Conservation (phyloP, 2,329 filamentous ascomycete genomes). For the Penicillium sp. region DNA sequence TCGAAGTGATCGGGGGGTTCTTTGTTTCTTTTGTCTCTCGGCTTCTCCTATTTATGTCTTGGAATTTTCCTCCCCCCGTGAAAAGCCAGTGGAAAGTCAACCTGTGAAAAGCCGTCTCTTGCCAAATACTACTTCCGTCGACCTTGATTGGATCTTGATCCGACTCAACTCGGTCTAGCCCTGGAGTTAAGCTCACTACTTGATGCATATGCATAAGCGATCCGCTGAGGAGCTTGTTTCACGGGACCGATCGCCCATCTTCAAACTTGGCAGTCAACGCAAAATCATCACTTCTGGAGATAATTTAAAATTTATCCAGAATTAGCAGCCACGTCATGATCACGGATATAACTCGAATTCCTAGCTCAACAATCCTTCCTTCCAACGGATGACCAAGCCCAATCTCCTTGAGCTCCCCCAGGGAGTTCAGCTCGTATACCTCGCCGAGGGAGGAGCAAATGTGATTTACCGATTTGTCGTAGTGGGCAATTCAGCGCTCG, state of each 20-base stretch:
- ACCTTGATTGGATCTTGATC: not conserved
- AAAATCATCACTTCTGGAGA: not conserved
- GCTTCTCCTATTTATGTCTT: not conserved
- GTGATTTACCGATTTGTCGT: conserved; percentile 65
- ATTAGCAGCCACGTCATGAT: conserved; percentile 16
- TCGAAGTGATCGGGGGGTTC: not conserved
- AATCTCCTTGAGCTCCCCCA: conserved; percentile 36
- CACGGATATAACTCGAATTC: conserved; percentile 8
- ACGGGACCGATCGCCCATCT: not conserved
- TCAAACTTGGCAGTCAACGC: not conserved
- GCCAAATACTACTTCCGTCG: too few species aligned
- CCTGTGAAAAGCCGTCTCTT: not conserved
- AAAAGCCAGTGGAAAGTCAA: not conserved
- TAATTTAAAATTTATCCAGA: conserved; percentile 12
- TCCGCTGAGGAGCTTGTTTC: not conserved
- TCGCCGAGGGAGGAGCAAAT: conserved; percentile 73
- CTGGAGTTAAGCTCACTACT: not conserved
- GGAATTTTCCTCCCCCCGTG: not conserved
- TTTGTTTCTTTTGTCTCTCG: not conserved
- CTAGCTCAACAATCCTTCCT: conserved; percentile 10
- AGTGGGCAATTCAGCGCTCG: conserved; percentile 27
- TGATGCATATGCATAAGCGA: conserved; percentile 1
- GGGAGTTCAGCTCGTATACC: conserved; percentile 44
- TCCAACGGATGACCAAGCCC: conserved; percentile 34
- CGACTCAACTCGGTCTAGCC: not conserved